These are phyloP conservation scores for Triadica sebifera DNA, from an alignment of 345 rosid genomes.

Conservation along the genomic window DNA sequence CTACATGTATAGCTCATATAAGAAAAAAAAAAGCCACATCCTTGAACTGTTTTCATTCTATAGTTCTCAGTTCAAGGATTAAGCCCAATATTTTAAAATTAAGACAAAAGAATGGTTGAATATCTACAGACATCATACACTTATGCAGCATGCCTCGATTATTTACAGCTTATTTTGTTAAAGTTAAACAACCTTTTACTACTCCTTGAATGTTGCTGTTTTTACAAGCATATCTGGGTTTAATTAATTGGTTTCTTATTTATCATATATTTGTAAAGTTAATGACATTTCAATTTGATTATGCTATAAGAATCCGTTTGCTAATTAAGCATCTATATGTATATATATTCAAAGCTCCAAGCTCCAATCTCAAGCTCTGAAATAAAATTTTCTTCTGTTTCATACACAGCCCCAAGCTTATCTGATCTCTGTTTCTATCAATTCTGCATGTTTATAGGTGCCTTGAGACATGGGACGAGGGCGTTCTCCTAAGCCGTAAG, in stretches of 20 bases:
- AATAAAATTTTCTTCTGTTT: too few relatives aligned
- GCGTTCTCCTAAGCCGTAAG: slow-evolving; percentile 55
- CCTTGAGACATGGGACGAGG: slow-evolving; percentile 74
- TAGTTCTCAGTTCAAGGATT: not conserved
- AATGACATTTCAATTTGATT: too few relatives aligned
- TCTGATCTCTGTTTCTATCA: not conserved
- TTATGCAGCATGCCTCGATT: too few relatives aligned
- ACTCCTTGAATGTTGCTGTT: not conserved
- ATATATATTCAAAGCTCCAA: too few relatives aligned
- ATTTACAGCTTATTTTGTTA: too few relatives aligned
- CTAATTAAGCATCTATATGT: too few relatives aligned
- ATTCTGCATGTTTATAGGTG: slow-evolving; percentile 36
- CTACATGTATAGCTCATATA: too few relatives aligned
- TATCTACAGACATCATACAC: not conserved
- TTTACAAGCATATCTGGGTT: not conserved
- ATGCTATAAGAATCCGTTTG: too few relatives aligned
- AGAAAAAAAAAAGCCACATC: too few relatives aligned
- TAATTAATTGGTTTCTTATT: not conserved
- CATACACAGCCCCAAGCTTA: not conserved
- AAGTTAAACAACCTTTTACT: too few relatives aligned
- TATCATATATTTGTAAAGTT: not conserved
- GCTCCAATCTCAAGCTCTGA: too few relatives aligned
- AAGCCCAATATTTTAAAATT: not conserved
- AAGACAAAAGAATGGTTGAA: not conserved
- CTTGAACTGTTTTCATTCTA: too few relatives aligned